A percentile compares a stretch with the other conserved stretches of the same genome.
These are phyloP conservation scores for Xerocomus minutiporus DNA, from an alignment of 1,284 basidiomycete genomes.

Conservation along the genomic window DNA sequence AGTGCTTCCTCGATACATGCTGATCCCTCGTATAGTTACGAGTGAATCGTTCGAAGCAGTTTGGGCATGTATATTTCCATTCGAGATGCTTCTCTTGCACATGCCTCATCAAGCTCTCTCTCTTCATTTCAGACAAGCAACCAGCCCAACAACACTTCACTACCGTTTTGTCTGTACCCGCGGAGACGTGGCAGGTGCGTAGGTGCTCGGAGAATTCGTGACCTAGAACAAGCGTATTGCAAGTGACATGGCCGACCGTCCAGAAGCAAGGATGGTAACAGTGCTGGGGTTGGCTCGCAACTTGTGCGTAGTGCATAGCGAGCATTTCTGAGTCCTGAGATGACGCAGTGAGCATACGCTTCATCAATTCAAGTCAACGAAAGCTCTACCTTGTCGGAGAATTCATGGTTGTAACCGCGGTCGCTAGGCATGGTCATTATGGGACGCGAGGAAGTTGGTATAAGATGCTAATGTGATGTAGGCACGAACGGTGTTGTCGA, in stretches of 20 bases:
- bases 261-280: constrained; percentile 18
- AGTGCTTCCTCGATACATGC: constrained; percentile 15
- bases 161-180: constrained; percentile 11
- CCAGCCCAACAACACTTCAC: constrained; percentile 18
- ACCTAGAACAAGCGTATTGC: constrained; percentile 6
- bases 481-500: constrained; percentile 8
- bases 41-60: constrained; percentile 25
- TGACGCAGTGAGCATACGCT: constrained; percentile 1
- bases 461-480: neutral
- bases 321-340: constrained; percentile 12
- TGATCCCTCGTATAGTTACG: constrained; percentile 23
- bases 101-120: constrained; percentile 29
- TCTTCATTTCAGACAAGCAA: constrained; percentile 23
- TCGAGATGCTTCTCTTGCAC: constrained; percentile 28
- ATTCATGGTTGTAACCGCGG: constrained; percentile 8
- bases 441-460: neutral
- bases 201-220: constrained; percentile 24
- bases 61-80: constrained; percentile 14
- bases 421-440: constrained; percentile 6
- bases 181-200: constrained; percentile 20
- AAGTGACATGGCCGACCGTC: neutral
- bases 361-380: neutral
- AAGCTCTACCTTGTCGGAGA: constrained; percentile 16
- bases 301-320: neutral
- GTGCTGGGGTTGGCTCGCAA: constrained; percentile 4